Base-by-base conservation (phyloP, 192 early-diverging fungal genomes). In the Backusella westeae region DNA sequence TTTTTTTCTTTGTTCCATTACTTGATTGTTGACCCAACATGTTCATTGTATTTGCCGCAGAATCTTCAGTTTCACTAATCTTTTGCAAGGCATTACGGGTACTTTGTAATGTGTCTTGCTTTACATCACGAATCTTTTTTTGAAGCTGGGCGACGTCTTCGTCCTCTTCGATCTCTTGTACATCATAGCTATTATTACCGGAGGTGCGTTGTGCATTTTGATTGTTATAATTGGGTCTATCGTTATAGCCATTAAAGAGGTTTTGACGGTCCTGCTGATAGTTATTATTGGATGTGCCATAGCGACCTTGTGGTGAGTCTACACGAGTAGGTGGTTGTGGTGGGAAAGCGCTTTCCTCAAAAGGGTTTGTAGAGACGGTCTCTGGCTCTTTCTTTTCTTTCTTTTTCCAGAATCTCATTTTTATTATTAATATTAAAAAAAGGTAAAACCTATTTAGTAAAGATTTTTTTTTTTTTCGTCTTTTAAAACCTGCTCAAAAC, bases 71-170 rank as follows among this genome's bases (percentile, higher is more conserved):
- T 74, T 92, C 85, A 46, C 87, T 81, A 3, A 92, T 87, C 42
- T 84, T 88, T 34, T 85, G 85, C 32, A 91, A 81, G 17, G 92
- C 89, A 53, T 88, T 89, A 59, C 88, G 85, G 49, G 91, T 92
- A 19, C 90, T 90, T 44, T 86, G 85, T 19, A 92, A 78, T n/a
- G 91, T 86, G 21, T 92, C 91, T 80, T 86, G 82, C 65, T 92
- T 92, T 35, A 81, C 81, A 52, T 88, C 75, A 14, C 77, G 77
- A 70, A 94, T 91, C 68, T 91, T 84, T 26, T 83, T 59, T 80
- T 89, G 83, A 49, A 94, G 89, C 9, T 75, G 49, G 52, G 81
- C 82, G 34, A 91, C 81, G 44, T 92, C 90, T 52, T 91, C 83
- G 34, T 91, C 92, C 1, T 87, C 89, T 23, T 92, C 89, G 15